Evolutionary conservation across 2,329 filamentous ascomycete species (phyloP), one percentile per base, ranked within the genome.

Genomic region (Talaromyces sp.): DNA sequence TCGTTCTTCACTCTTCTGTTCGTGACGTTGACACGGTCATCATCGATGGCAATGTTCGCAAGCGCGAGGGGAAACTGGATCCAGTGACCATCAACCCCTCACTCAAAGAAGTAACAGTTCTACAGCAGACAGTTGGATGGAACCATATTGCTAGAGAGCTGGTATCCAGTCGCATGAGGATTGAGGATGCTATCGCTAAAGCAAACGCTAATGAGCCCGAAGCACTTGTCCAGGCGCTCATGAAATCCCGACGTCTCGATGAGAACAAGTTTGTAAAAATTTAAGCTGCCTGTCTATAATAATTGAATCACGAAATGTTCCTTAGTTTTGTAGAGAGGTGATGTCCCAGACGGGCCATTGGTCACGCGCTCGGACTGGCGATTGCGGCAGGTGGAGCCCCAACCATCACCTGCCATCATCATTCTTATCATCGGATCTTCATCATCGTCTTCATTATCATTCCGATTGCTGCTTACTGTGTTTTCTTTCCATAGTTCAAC

Each of bases 11-110:
- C 62, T 66, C 67, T 7, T 64, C 61, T 0, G 62, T 68, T 11
- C 58, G 66, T 1, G 70, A 72, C 61, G 63, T 73, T 49, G 65
- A 69, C 19, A 67, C 59, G 1, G 70, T 73, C n/a, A 66, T 72
- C 52, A 62, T 72, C 13, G 68, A 73, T 62, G 70, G 70, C 17
- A n/a, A 27, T 24, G 3, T 59, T 13, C 31, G 41, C 21, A 59
- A 59, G 41, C 24, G 46, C 14, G 10, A 31, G 3, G 32, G 32
- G 4, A 35, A 31, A 21, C 24, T 59, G 6, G 13, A n/a, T 24
- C 21, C 19, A 24, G 52, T 59, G 10, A 29, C 31, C 13, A 21
- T 54, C 11, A n/a, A 8, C 17, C 35, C 35, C 35, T 38, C 35
- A 38, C 35, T 38, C 1, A 38, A n/a, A n/a, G 17, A n/a, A 8